These are phyloP conservation scores for Colletotrichum trifolii DNA, from an alignment of 2,329 filamentous ascomycete species.

Conservation along the genomic window DNA sequence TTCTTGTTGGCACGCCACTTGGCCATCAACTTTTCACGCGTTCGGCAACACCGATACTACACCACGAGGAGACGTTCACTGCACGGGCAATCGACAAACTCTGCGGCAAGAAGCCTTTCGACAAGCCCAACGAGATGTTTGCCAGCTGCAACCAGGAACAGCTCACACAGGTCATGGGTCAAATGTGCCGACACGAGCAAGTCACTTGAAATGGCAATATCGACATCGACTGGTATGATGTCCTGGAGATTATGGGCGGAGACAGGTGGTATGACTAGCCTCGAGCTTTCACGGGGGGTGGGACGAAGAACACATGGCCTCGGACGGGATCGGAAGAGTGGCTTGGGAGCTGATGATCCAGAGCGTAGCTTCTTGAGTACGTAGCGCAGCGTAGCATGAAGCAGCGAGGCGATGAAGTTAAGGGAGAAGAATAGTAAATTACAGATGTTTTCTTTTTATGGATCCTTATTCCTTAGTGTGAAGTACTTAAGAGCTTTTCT, in stretches of 20 bases:
- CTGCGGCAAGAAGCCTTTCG: background rate
- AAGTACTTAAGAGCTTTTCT: too few relatives aligned
- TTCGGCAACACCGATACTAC: background rate
- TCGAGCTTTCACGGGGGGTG: too few relatives aligned
- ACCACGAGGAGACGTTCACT: constrained; percentile 4
- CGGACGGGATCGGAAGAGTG: too few relatives aligned
- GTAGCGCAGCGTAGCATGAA: too few relatives aligned
- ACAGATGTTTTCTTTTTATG: too few relatives aligned
- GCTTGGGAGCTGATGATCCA: too few relatives aligned
- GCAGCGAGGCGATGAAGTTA: too few relatives aligned
- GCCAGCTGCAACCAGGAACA: background rate
- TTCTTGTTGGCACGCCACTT: background rate
- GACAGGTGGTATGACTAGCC: background rate
- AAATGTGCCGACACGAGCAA: background rate
- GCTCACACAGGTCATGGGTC: background rate
- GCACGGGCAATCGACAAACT: background rate
- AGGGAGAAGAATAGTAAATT: too few relatives aligned
- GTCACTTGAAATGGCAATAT: background rate
- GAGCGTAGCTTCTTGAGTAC: too few relatives aligned
- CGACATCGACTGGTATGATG: background rate
- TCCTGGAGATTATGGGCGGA: background rate
- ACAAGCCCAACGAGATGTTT: constrained; percentile 3
- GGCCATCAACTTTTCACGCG: constrained; percentile 1
- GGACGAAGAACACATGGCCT: too few relatives aligned
- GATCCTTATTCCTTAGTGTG: too few relatives aligned